A percentile compares a stretch with the other conserved stretches of the same genome.
Evolutionary conservation across 345 rosid genomes (phyloP).

Genomic region (Pugionium dolabratum): DNA sequence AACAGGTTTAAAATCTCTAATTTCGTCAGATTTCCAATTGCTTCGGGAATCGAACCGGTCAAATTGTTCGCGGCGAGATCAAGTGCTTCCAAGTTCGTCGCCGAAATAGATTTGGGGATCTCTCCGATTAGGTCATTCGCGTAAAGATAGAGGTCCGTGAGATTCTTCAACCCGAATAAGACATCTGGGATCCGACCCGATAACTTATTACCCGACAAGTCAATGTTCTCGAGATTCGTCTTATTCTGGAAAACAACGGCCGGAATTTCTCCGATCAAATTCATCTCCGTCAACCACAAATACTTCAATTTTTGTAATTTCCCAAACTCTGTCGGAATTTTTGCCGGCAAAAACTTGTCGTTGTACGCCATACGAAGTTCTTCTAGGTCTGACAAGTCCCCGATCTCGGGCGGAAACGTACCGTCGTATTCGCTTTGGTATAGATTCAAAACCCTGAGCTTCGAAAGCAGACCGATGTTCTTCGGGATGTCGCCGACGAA

Average conservation of each 20-base stretch:
- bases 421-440: constrained; percentile 59
- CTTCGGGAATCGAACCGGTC: constrained; percentile 66
- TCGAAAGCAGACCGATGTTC: constrained; percentile 48
- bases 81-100: constrained; percentile 44
- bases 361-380: constrained; percentile 49
- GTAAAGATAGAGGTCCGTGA: constrained; percentile 48
- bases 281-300: constrained; percentile 51
- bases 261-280: constrained; percentile 70
- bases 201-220: constrained; percentile 35
- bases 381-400: constrained; percentile 61
- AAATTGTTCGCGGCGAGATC: constrained; percentile 64
- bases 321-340: constrained; percentile 64
- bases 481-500: constrained; percentile 77
- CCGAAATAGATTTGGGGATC: constrained; percentile 50
- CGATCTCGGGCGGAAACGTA: constrained; percentile 77
- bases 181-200: constrained; percentile 43
- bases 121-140: constrained; percentile 54
- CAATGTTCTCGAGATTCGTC: constrained; percentile 52
- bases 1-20: constrained; percentile 46
- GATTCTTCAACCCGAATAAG: constrained; percentile 55
- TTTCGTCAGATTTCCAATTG: constrained; percentile 57
- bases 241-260: constrained; percentile 47
- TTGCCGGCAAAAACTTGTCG: constrained; percentile 48
- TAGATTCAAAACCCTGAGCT: constrained; percentile 47
- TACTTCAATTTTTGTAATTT: constrained; percentile 52